Percentiles rank a stretch among this genome's conserved stretches.
These are phyloP conservation scores for Durusdinium trenchii DNA, from an alignment of 73 alveolate species.

Conservation along the genomic window DNA sequence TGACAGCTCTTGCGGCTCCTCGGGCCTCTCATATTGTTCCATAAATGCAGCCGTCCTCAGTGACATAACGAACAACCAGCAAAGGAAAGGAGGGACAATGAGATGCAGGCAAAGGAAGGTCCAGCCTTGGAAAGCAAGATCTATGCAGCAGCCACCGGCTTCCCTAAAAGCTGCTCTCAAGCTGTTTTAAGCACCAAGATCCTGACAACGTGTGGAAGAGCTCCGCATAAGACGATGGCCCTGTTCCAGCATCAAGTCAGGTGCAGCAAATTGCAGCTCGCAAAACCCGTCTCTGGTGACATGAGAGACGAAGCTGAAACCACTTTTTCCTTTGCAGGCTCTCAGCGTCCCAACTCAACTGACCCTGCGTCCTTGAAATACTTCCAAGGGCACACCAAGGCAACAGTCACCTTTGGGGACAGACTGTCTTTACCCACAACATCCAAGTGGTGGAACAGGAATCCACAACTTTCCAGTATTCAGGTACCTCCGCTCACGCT, in stretches of 20 bases:
- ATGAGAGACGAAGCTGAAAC: too few relatives aligned
- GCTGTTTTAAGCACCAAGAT: not conserved
- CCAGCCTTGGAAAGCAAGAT: constrained; percentile 5
- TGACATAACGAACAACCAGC: not conserved
- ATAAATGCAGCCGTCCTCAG: constrained; percentile 73
- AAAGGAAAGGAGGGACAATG: not conserved
- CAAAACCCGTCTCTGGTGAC: too few relatives aligned
- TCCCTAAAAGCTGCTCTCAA: not conserved
- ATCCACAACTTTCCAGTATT: too few relatives aligned
- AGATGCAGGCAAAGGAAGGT: constrained; percentile 19
- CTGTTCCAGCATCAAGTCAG: not conserved
- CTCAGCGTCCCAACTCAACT: too few relatives aligned
- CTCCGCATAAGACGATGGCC: constrained; percentile 87
- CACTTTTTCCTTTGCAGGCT: too few relatives aligned
- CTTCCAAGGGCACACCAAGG: too few relatives aligned
- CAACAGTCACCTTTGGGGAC: too few relatives aligned
- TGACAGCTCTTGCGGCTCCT: not conserved
- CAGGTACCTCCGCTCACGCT: too few relatives aligned
- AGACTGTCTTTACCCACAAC: too few relatives aligned
- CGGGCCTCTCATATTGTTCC: constrained; percentile 94
- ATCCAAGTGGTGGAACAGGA: too few relatives aligned
- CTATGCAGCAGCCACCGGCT: not conserved
- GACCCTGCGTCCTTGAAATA: too few relatives aligned
- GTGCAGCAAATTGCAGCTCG: not conserved
- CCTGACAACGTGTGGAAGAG: constrained; percentile 90